Conservation (phyloP, 768 basidiomycete genomes). For the Termitomyces sp. region DNA sequence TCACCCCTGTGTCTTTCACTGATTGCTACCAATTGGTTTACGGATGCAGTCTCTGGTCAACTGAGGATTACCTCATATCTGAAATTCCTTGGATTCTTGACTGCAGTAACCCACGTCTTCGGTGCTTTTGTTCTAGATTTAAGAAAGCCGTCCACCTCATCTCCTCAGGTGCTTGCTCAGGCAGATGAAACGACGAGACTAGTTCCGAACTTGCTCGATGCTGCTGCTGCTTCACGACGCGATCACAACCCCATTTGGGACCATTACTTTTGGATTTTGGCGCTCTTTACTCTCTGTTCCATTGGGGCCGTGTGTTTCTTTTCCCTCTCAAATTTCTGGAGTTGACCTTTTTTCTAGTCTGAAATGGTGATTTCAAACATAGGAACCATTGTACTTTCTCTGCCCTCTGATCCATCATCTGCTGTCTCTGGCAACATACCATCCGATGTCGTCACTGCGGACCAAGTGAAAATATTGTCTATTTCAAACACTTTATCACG, state of each 20-base stretch:
- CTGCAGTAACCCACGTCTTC: conserved; percentile 47
- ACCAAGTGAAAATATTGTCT: conserved; percentile 68
- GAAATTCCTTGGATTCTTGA: conserved; percentile 49
- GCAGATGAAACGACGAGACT: conserved; percentile 29
- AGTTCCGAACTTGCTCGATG: conserved; percentile 10
- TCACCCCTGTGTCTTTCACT: conserved; percentile 72
- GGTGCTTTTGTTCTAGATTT: conserved; percentile 42
- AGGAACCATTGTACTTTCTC: conserved; percentile 66
- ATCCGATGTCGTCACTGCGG: conserved; percentile 37
- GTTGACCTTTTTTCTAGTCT: conserved; percentile 30
- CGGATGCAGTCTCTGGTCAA: conserved; percentile 34
- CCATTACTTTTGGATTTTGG: conserved; percentile 61
- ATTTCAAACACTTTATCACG: conserved; percentile 69
- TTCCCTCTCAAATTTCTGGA: background rate
- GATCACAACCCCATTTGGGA: conserved; percentile 45
- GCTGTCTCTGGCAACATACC: conserved; percentile 13
- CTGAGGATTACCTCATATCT: conserved; percentile 44
- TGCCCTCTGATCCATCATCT: conserved; percentile 31
- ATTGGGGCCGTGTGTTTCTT: conserved; percentile 60
- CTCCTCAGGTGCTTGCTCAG: background rate
- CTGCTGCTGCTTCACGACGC: background rate
- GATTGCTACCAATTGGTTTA: conserved; percentile 60
- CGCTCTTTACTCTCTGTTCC: conserved; percentile 40
- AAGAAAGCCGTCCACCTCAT: background rate
- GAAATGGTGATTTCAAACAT: conserved; percentile 86